Conservation (phyloP, 257 asterid genomes). For the Solanum boliviense region DNA sequence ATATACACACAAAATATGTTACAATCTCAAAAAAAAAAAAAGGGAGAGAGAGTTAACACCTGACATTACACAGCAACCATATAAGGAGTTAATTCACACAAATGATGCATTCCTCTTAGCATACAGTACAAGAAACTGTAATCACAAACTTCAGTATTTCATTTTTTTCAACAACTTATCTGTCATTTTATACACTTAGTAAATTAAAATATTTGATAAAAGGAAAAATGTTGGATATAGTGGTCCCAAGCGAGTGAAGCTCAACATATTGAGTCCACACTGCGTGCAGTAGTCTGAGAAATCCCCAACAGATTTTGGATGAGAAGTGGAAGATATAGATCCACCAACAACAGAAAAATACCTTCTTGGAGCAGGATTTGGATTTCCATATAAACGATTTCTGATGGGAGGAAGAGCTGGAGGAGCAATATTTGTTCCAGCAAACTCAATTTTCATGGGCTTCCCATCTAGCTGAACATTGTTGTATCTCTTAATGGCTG, state of each 20-base stretch:
- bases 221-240: background rate
- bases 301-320: background rate
- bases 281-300: background rate
- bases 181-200: background rate
- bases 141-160: background rate
- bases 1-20: background rate
- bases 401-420: conserved; percentile 4
- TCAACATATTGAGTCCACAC: background rate
- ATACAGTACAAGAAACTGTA: background rate
- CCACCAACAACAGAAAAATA: background rate
- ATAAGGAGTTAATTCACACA: background rate
- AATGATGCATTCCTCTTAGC: background rate
- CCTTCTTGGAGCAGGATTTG: conserved; percentile 30
- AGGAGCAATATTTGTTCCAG: conserved; percentile 37
- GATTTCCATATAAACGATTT: conserved; percentile 16
- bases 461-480: conserved; percentile 65
- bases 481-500: conserved; percentile 59
- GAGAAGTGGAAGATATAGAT: background rate
- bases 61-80: background rate
- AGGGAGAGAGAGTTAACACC: background rate
- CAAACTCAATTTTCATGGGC: conserved; percentile 57
- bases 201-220: background rate
- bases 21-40: background rate
- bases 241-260: background rate
- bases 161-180: background rate